Evolutionary conservation across 2,329 filamentous ascomycete species (phyloP), one percentile per base, ranked within the genome.

Genomic region (Xylariaceae sp.): DNA sequence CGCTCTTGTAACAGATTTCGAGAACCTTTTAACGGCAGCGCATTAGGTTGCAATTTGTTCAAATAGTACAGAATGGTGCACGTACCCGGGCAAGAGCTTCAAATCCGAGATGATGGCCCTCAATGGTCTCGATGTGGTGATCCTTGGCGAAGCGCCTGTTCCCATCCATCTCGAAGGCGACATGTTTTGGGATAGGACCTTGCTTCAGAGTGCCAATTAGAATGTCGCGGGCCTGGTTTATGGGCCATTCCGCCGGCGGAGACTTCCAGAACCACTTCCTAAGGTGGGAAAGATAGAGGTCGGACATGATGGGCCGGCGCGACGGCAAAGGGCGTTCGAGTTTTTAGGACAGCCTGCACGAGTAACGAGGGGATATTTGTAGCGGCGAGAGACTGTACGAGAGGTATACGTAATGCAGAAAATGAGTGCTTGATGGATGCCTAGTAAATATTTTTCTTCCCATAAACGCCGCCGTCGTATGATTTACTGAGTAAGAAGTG

Each of bases 141-240:
- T 78, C 86, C 50, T 88, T 80, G 12, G 93, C 93, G 71, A 94
- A 98, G 37, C 93, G 85, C 60, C 93, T 76, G 69, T 98, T 98
- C 45, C 93, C 93, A 65, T 98, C 93, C 93, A 98, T 98, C 58
- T 96, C 92, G 63, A 98, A 98, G n/a, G 93, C 93, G 49, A 98
- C 82, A 80, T 98, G 93, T 61, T 89, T 84, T 8, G 93, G 93
- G 44, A 98, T 85, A 2, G 90, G 89, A 0, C 93, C 93, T 68
- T 96, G 92, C 62, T 85, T 85, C 43, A 97, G 71, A 40, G 91
- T 86, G 44, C 89, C 88, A 57, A 98, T 93, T 52, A 97, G 76
- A 40, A 95, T 73, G 64, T 95, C 88, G 53, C 89, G 83, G 17
- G 95, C 69, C 58, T 85, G 82, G 48, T 80, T 82, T 49, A 94